Percentiles rank a stretch among this genome's conserved stretches.
Evolutionary conservation across 768 basidiomycete species (phyloP).

Genomic region (Rhizopogon vinicolor): DNA sequence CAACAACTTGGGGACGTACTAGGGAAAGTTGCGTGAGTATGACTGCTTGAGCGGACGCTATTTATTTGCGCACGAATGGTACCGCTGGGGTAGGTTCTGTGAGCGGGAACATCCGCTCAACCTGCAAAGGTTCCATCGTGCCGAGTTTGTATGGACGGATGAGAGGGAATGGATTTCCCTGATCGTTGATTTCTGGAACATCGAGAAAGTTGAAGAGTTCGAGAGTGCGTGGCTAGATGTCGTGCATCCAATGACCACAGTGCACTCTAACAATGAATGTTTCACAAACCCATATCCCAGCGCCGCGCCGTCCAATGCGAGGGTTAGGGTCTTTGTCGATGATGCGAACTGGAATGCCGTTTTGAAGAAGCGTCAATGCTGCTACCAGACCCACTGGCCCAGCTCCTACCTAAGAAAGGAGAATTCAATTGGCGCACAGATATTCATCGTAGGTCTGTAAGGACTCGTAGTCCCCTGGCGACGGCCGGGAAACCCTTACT

Average conservation of each 20-base stretch:
- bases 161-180: slow-evolving; percentile 20
- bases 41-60: neutral
- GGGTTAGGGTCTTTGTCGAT: slow-evolving; percentile 13
- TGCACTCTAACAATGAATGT: neutral
- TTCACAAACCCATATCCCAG: slow-evolving; percentile 29
- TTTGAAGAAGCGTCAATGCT: slow-evolving; percentile 6
- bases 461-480: too few relatives aligned
- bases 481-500: too few relatives aligned
- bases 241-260: too few relatives aligned
- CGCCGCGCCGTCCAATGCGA: slow-evolving; percentile 33
- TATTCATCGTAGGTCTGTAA: too few relatives aligned
- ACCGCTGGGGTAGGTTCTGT: slow-evolving; percentile 16
- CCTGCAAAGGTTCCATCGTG: neutral
- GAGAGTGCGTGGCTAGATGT: slow-evolving; percentile 34
- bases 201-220: slow-evolving; percentile 29
- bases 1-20: neutral
- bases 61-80: slow-evolving; percentile 19
- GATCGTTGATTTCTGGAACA: slow-evolving; percentile 30
- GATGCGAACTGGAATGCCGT: slow-evolving; percentile 8
- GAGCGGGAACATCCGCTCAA: slow-evolving; percentile 13
- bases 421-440: slow-evolving; percentile 8
- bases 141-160: slow-evolving; percentile 29
- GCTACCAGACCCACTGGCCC: slow-evolving; percentile 4
- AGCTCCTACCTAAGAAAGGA: neutral
- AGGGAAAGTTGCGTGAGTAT: neutral